phyloP scores from a whole-genome alignment of 495 filamentous ascomycete genomes.

The Penicillium salamii region DNA sequence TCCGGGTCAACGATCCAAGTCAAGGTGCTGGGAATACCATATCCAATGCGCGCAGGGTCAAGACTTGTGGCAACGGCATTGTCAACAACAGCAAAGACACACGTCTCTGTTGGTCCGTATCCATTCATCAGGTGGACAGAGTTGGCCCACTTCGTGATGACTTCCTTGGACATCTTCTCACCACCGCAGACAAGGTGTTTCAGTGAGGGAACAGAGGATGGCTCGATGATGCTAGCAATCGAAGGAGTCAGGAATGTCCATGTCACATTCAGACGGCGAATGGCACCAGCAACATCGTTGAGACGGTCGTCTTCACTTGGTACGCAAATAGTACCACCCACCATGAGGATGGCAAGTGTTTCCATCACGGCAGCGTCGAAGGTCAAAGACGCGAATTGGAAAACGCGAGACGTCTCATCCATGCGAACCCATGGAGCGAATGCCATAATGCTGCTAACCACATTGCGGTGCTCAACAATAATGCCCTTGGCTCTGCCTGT shows the following conservation, averaged over 20 bases:
- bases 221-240: slow-evolving; percentile 48
- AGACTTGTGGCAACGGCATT: slow-evolving; percentile 25
- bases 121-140: slow-evolving; percentile 50
- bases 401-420: slow-evolving; percentile 37
- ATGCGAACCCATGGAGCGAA: slow-evolving; percentile 39
- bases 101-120: slow-evolving; percentile 59
- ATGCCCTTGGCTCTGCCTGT: slow-evolving; percentile 59
- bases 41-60: slow-evolving; percentile 48
- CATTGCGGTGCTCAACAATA: slow-evolving; percentile 45
- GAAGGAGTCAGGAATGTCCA: slow-evolving; percentile 56
- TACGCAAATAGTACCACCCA: slow-evolving; percentile 62
- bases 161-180: slow-evolving; percentile 47
- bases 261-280: slow-evolving; percentile 46
- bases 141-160: slow-evolving; percentile 54
- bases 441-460: slow-evolving; percentile 45
- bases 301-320: slow-evolving; percentile 56
- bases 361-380: slow-evolving; percentile 55
- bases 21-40: slow-evolving; percentile 40
- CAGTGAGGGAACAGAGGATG: slow-evolving; percentile 41
- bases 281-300: slow-evolving; percentile 47
- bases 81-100: slow-evolving; percentile 39
- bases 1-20: slow-evolving; percentile 57
- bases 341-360: slow-evolving; percentile 46
- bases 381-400: slow-evolving; percentile 55
- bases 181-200: slow-evolving; percentile 45